Base-by-base conservation (phyloP, 2,329 filamentous ascomycete species). In the Saccharata proteae region DNA sequence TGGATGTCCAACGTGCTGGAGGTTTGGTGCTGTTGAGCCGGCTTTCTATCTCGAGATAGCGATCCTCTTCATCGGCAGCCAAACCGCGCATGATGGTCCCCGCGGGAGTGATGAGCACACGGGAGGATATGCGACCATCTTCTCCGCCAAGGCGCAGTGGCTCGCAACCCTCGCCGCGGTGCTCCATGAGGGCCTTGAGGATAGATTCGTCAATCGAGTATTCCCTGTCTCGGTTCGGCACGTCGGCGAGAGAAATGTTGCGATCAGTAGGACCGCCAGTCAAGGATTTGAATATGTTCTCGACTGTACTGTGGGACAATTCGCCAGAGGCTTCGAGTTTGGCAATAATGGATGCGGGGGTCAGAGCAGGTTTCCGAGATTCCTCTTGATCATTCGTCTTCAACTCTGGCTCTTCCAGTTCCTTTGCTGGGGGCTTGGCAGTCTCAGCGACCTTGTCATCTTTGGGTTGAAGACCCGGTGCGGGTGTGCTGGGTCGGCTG, bases 51-150 rank as follows among this genome's bases (percentile, higher is more conserved):
- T 72, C 64, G 8, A 88, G 59, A 41, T 80, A 86, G 4, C 69
- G 67, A 19, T 76, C 64, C 47, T 86, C 80, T 39, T 86, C 75
- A 24, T 77, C 71, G 4, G 67, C 57, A 1, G 67, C 74, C 32
- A 90, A 57, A 36, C 80, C 77, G 40, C 77, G 74, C n/a, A 88
- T 64, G 48, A 79, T 81, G 39, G 82, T 76, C 8, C 81, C 80
- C 38, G 79, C 75, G 0, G 80, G 78, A 0, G 80, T 85, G 31
- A 86, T 71, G 42, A 86, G 67, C 40, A 80, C 74, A 16, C 77
- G 68, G 2, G 58, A 57, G 37, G 60, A 62, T 16, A 54, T 42
- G n/a, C 52, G 57, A 18, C 51, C 54, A 15, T 61, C 54, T n/a
- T 57, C 48, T n/a, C 55, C 54, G 17, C 51, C 54, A 13, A 62